Evolutionary conservation across 192 early-diverging fungal species (phyloP), one percentile per base, ranked within the genome.

Genomic region (Mortierella antarctica): DNA sequence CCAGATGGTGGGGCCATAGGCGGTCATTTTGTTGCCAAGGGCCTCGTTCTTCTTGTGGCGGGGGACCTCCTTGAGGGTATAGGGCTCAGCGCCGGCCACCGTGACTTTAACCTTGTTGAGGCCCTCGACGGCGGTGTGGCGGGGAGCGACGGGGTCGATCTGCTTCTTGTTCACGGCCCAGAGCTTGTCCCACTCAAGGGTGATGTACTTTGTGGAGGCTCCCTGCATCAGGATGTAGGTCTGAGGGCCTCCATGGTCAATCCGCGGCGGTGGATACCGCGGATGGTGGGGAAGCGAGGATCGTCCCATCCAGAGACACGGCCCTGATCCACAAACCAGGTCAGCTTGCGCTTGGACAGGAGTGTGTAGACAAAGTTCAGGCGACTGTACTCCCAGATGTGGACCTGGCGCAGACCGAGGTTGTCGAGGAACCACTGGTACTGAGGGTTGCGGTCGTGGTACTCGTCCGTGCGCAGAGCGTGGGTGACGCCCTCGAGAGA

Each of bases 141-240:
- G 89, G 14, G 97, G 96, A 21, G 97, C 93, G 65, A 98, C 81
- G 8, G 97, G 98, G 71, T 99, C 98, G 73, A 99, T 97, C 60
- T 95, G 85, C 86, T 96, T 95, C 82, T 96, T 97, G 90, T 99
- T 99, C 48, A 94, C 67, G 20, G 96, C 87, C 98, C 98, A 99
- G 65, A 99, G 90, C 86, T 99, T 99, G 87, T 99, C 98, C 98
- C 98, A 99, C 84, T 98, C 97, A 54, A 99, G 84, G 53, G 92
- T 84, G 65, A 99, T 87, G 57, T 88, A 92, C 86, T 95, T 96
- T 83, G 98, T 96, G 23, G 96, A 97, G 54, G 98, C 97, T 50
- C 98, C 98, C 86, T 99, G 97, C 93, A 95, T 98, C 53, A 99
- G 82, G 71, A 97, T 97, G 71, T 99, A 99, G 82, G 95, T 87